These are phyloP conservation scores for Starmerella tilneyi DNA, from an alignment of 805 yeast species.

Conservation along the genomic window DNA sequence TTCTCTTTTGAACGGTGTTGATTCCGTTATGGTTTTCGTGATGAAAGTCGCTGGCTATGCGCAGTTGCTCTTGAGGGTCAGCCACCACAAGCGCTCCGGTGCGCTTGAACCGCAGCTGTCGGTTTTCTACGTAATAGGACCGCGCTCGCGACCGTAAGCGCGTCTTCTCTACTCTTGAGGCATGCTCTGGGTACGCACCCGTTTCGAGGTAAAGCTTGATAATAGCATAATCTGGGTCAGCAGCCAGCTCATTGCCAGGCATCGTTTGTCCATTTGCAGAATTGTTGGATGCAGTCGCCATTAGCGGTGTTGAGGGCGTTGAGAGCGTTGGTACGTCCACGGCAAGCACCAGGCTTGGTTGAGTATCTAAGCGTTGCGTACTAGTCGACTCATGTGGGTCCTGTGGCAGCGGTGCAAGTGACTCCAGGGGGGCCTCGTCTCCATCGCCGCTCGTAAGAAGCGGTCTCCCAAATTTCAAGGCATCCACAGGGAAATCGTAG, in stretches of 20 bases:
- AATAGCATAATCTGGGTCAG: conserved; percentile 45
- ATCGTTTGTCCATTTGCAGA: background rate
- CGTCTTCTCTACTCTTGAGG: conserved; percentile 79
- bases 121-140: conserved; percentile 61
- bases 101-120: conserved; percentile 64
- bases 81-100: conserved; percentile 58
- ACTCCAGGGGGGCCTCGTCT: background rate
- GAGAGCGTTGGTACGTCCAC: no score
- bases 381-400: no score
- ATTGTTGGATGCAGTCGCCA: no score
- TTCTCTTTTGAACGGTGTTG: conserved; percentile 68
- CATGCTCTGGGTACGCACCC: conserved; percentile 75
- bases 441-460: conserved; percentile 42
- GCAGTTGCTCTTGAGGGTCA: conserved; percentile 62
- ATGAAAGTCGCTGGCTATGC: conserved; percentile 64
- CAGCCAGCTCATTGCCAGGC: conserved; percentile 31
- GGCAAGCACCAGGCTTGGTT: no score
- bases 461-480: conserved; percentile 74
- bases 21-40: conserved; percentile 65
- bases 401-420: background rate
- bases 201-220: conserved; percentile 68
- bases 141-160: conserved; percentile 68
- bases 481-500: conserved; percentile 75
- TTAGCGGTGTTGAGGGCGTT: no score
- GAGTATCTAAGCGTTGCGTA: no score